Evolutionary conservation across 2,329 filamentous ascomycete genomes (phyloP), one percentile per base, ranked within the genome.

Genomic region (Phaeosphaeria sp.): DNA sequence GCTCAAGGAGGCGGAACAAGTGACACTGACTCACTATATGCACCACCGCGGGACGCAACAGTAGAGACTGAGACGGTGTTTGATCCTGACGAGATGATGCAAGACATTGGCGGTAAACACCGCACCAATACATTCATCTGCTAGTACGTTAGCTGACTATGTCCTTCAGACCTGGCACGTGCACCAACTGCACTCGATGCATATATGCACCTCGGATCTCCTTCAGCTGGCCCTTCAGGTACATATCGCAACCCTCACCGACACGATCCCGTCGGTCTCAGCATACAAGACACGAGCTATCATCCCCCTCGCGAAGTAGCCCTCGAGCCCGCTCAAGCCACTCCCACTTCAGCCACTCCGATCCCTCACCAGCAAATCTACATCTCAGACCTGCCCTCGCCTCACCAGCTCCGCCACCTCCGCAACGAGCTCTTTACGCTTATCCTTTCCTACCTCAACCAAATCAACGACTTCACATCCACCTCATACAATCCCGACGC

Each of bases 361-460:
- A 10, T 21, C 13, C 21, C 9, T 2, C 22, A 30, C 6, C 30
- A 36, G 13, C 9, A 36, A 3, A 23, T 18, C 23, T n/a, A 48
- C 10, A 22, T 30, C 25, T 10, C 20, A 13, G 15, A 36, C 7
- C 27, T 53, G n/a, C n/a, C n/a, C 25, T 27, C n/a, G 5, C 2
- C 21, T 9, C 39, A 23, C 4, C 60, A 60, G 27, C 27, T 46
- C 22, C 54, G 41, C 21, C 6, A 43, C 5, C 50, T 56, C 22
- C 54, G 59, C 6, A 54, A n/a, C 17, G 59, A 64, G 18, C 54
- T 64, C 13, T 56, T 52, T 13, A 62, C 54, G 30, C 62, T 62
- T 0, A 25, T 64, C 2, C 15, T 64, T 0, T 48, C 52, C 3
- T 58, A 46, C 20, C 20, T 62, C 1, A 51, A 56, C 18, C 27